phyloP scores from a whole-genome alignment of 441 rosid genomes.

The Kokia cookei region DNA sequence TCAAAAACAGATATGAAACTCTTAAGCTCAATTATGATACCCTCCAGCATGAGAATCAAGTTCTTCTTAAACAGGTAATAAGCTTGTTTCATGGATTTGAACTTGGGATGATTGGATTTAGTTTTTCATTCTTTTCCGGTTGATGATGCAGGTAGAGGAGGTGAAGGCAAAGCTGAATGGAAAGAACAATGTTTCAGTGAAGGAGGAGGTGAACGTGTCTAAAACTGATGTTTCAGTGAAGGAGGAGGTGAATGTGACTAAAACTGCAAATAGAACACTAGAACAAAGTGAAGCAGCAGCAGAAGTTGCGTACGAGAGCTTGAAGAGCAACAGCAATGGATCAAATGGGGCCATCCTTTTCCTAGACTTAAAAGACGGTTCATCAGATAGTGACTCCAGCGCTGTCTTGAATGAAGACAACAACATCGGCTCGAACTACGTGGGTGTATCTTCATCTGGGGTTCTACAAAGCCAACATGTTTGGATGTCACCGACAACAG shows the following conservation, averaged over 20 bases:
- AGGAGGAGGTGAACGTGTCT: slow-evolving; percentile 33
- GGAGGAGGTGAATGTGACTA: slow-evolving; percentile 33
- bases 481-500: slow-evolving; percentile 24
- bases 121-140: neutral
- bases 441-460: slow-evolving; percentile 48
- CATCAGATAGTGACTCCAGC: slow-evolving; percentile 79
- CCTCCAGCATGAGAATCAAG: slow-evolving; percentile 70
- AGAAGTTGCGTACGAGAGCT: slow-evolving; percentile 36
- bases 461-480: slow-evolving; percentile 21
- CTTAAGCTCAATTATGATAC: slow-evolving; percentile 51
- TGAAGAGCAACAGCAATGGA: slow-evolving; percentile 2
- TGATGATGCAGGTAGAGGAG: slow-evolving; percentile 47
- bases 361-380: slow-evolving; percentile 62
- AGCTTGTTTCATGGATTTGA: neutral
- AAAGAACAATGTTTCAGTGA: slow-evolving; percentile 52
- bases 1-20: slow-evolving; percentile 59
- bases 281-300: slow-evolving; percentile 27
- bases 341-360: slow-evolving; percentile 29
- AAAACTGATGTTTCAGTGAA: slow-evolving; percentile 48
- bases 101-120: neutral
- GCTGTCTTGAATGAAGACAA: slow-evolving; percentile 69
- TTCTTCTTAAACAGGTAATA: slow-evolving; percentile 65
- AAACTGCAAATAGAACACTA: slow-evolving; percentile 22
- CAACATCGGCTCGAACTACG: slow-evolving; percentile 22
- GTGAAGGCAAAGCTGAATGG: slow-evolving; percentile 61